Conservation (phyloP, 345 rosid species). For the Jatropha curcas region DNA sequence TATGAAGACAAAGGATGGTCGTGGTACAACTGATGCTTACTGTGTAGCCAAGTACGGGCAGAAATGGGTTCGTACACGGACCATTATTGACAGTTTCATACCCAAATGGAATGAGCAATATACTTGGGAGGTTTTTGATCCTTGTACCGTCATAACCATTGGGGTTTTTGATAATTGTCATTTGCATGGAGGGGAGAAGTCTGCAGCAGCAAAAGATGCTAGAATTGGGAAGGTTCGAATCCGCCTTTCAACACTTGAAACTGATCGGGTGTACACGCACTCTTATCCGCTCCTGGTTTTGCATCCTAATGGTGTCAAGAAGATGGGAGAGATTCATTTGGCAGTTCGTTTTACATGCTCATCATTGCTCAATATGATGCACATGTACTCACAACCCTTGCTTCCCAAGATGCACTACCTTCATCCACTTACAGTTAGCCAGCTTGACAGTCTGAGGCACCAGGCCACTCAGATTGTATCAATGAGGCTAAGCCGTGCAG, state of each 20-base stretch:
- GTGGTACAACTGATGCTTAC: constrained; percentile 73
- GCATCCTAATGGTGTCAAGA: constrained; percentile 68
- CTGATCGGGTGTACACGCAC: constrained; percentile 87
- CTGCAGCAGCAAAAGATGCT: constrained; percentile 47
- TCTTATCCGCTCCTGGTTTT: constrained; percentile 82
- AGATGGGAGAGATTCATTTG: constrained; percentile 87
- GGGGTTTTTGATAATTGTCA: constrained; percentile 88
- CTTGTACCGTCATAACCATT: constrained; percentile 89
- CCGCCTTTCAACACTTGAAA: constrained; percentile 83
- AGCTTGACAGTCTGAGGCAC: constrained; percentile 75
- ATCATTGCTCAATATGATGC: constrained; percentile 83
- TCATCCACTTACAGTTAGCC: constrained; percentile 70
- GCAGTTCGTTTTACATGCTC: constrained; percentile 89
- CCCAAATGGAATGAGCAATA: constrained; percentile 97
- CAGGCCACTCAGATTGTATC: constrained; percentile 92
- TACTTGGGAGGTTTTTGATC: constrained; percentile 95
- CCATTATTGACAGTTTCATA: constrained; percentile 68
- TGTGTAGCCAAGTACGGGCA: constrained; percentile 96
- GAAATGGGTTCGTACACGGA: constrained; percentile 96
- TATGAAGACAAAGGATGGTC: constrained; percentile 85
- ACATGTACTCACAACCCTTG: constrained; percentile 78
- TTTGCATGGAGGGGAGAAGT: constrained; percentile 57
- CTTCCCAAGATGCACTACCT: constrained; percentile 97
- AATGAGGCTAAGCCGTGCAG: constrained; percentile 69
- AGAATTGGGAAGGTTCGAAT: constrained; percentile 92